Evolutionary conservation across 352 stramenopile species (phyloP).

Genomic region (Globisporangium parvum): DNA sequence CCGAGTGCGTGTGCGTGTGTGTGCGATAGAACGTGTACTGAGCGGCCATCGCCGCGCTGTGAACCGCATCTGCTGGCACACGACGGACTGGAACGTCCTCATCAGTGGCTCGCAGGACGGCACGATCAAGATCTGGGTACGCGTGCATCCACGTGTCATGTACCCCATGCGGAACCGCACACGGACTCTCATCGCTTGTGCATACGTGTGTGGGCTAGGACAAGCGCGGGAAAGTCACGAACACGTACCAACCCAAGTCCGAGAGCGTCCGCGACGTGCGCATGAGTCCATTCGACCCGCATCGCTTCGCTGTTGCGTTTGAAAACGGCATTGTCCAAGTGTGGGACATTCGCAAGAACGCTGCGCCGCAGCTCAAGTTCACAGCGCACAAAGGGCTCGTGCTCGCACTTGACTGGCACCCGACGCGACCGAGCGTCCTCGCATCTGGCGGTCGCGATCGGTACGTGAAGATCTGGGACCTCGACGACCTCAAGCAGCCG

Average conservation of each 20-base stretch:
- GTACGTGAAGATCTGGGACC: slow-evolving; percentile 86
- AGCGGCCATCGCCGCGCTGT: slow-evolving; percentile 78
- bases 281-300: slow-evolving; percentile 64
- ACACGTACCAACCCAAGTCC: slow-evolving; percentile 80
- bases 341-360: slow-evolving; percentile 83
- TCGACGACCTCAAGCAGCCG: slow-evolving; percentile 62
- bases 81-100: slow-evolving; percentile 68
- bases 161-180: too few species aligned
- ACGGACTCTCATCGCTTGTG: neutral
- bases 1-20: neutral
- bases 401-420: slow-evolving; percentile 81
- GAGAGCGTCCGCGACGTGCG: slow-evolving; percentile 83
- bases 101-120: slow-evolving; percentile 85
- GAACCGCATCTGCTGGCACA: slow-evolving; percentile 88
- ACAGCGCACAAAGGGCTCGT: slow-evolving; percentile 84
- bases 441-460: slow-evolving; percentile 79
- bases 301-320: slow-evolving; percentile 78
- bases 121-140: slow-evolving; percentile 85
- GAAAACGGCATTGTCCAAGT: slow-evolving; percentile 86
- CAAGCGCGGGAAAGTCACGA: slow-evolving; percentile 66
- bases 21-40: slow-evolving; percentile 56
- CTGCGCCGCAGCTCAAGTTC: slow-evolving; percentile 79
- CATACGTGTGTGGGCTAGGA: slow-evolving; percentile 31
- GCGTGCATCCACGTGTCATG: neutral
- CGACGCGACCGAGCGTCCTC: slow-evolving; percentile 50